A percentile compares a stretch with the other conserved stretches of the same genome.
Evolutionary conservation across 495 filamentous ascomycete species (phyloP).

Genomic region (Hypoxylon perforatum): DNA sequence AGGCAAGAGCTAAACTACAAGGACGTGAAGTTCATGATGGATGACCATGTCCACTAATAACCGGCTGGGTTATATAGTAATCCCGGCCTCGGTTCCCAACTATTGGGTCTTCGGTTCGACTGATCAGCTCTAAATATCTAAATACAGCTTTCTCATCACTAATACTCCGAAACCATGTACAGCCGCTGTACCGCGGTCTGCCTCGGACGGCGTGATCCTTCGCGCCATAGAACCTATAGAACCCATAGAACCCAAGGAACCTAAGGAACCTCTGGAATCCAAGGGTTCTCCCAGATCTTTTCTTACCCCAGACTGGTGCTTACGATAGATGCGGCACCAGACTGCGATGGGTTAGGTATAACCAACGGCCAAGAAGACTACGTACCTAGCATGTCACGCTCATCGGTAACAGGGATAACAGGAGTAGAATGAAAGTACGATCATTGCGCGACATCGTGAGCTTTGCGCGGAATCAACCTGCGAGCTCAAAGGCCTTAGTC

Average conservation of each 20-base stretch:
- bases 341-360: constrained; percentile 44
- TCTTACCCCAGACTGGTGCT: constrained; percentile 46
- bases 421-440: constrained; percentile 2
- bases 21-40: constrained; percentile 18
- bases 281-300: constrained; percentile 37
- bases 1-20: constrained; percentile 21
- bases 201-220: constrained; percentile 23
- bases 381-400: constrained; percentile 31
- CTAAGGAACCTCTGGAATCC: constrained; percentile 2
- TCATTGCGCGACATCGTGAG: constrained; percentile 34
- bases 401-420: constrained; percentile 21
- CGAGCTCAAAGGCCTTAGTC: constrained; percentile 12
- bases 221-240: constrained; percentile 4
- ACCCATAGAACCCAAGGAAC: neutral
- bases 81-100: constrained; percentile 26
- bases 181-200: constrained; percentile 28
- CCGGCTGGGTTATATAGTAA: constrained; percentile 13
- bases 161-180: constrained; percentile 19
- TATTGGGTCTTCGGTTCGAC: constrained; percentile 11
- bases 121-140: constrained; percentile 20
- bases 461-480: constrained; percentile 23
- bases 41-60: constrained; percentile 21
- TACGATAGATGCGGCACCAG: constrained; percentile 42
- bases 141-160: constrained; percentile 4
- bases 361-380: constrained; percentile 31